phyloP scores from a whole-genome alignment of 345 rosid genomes.

The Moricandia arvensis region DNA sequence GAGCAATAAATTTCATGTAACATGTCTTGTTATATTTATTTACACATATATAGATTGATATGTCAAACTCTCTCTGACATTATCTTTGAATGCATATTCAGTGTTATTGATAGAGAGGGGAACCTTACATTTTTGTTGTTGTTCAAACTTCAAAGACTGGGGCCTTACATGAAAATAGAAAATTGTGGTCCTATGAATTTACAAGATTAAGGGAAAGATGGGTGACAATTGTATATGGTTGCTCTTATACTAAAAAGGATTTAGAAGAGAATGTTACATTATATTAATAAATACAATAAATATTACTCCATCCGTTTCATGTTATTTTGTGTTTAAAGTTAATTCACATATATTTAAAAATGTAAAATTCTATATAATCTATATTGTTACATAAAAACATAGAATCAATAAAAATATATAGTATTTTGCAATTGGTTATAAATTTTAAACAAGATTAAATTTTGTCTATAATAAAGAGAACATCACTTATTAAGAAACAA shows the following conservation, averaged over 20 bases:
- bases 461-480: no score
- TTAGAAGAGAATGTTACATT: neutral
- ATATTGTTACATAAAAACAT: no score
- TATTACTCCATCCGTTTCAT: no score
- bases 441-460: no score
- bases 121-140: neutral
- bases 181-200: conserved; percentile 20
- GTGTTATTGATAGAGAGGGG: neutral
- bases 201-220: conserved; percentile 5
- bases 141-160: neutral
- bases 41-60: neutral
- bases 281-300: neutral
- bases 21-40: conserved; percentile 14
- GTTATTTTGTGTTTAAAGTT: no score
- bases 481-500: no score
- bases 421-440: no score
- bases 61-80: conserved; percentile 32
- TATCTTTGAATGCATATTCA: conserved; percentile 28
- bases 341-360: no score
- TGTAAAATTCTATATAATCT: no score
- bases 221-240: conserved; percentile 2
- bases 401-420: no score
- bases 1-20: conserved; percentile 32
- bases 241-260: neutral
- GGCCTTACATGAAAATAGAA: conserved; percentile 17